phyloP scores from a whole-genome alignment of 169 alveolate genomes.

The Babesia ovis region DNA sequence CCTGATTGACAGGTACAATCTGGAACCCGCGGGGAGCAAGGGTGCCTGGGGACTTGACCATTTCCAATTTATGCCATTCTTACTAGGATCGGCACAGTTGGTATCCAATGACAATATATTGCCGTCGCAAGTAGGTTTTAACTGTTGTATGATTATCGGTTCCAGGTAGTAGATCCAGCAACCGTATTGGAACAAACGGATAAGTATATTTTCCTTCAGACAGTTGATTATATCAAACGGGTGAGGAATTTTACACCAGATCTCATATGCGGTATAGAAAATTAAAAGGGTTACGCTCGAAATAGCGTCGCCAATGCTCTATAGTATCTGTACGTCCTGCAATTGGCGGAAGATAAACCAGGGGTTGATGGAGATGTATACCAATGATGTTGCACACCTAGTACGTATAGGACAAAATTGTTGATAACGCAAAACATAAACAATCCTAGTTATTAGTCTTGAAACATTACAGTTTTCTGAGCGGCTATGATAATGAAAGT shows the following conservation, averaged over 20 bases:
- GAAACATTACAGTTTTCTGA: no score
- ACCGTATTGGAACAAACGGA: slow-evolving; percentile 49
- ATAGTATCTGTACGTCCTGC: slow-evolving; percentile 87
- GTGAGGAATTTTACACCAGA: slow-evolving; percentile 69
- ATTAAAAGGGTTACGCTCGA: slow-evolving; percentile 65
- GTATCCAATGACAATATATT: slow-evolving; percentile 66
- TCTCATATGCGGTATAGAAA: slow-evolving; percentile 1
- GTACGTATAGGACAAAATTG: not conserved
- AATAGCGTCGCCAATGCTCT: slow-evolving; percentile 92
- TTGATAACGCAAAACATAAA: no score
- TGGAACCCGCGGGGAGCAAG: slow-evolving; percentile 99
- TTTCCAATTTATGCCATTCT: slow-evolving; percentile 93
- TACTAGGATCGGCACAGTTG: slow-evolving; percentile 95
- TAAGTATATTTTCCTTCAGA: slow-evolving; percentile 85
- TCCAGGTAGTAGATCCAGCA: slow-evolving; percentile 28
- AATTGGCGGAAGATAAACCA: slow-evolving; percentile 67
- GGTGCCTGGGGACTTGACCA: slow-evolving; percentile 99
- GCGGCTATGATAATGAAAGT: no score
- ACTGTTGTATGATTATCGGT: not conserved
- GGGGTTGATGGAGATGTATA: slow-evolving; percentile 58
- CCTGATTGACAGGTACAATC: slow-evolving; percentile 89
- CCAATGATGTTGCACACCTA: slow-evolving; percentile 29
- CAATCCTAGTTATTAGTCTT: no score
- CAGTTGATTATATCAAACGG: slow-evolving; percentile 84
- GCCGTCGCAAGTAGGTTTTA: slow-evolving; percentile 63